Evolutionary conservation across 2,329 filamentous ascomycete genomes (phyloP), one percentile per base, ranked within the genome.

Genomic region (Fusarium sp.): DNA sequence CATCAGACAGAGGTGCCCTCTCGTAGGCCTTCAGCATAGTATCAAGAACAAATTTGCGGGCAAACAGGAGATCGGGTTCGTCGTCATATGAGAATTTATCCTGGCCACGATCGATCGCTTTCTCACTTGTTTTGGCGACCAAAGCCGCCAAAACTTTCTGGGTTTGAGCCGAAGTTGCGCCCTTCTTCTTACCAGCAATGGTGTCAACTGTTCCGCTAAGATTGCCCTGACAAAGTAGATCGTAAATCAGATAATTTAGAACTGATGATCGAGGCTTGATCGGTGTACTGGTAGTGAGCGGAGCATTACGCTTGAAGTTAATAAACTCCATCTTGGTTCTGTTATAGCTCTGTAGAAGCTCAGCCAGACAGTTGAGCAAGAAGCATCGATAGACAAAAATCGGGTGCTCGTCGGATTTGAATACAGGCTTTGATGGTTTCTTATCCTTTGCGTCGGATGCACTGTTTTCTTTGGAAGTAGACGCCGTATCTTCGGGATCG

Each of bases 321-420:
- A 99, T 97, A 76, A 99, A 98, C 76, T 99, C 96, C 42, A 99
- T 88, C 83, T 99, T 99, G 10, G 94, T 93, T 53, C 94, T 89
- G 71, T 94, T 97, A 81, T 98, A 99, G 74, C 91, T 96, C 57
- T 92, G 89, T 15, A 99, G 83, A 15, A 99, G 86, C 78, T 99
- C 96, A 1, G 93, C 90, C 38, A 99, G 83, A 74, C 94, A 97
- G 75, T 96, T 94, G 30, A 99, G 86, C 50, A 99, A 82, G 82
- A 98, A 97, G 81, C 95, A 97, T 46, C 96, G 89, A 75, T 98
- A 99, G 52, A 98, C 90, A 80, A 97, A 99, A 62, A 97, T 97
- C 0, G 94, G 93, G 77, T 99, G 94, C 32, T 97, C 91, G 49
- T 97, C 94, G 1, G 92, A 84, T 79, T 97, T 97, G 84, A 98